Conservation (phyloP, 2,329 filamentous ascomycete species). For the Diaporthe destruens region DNA sequence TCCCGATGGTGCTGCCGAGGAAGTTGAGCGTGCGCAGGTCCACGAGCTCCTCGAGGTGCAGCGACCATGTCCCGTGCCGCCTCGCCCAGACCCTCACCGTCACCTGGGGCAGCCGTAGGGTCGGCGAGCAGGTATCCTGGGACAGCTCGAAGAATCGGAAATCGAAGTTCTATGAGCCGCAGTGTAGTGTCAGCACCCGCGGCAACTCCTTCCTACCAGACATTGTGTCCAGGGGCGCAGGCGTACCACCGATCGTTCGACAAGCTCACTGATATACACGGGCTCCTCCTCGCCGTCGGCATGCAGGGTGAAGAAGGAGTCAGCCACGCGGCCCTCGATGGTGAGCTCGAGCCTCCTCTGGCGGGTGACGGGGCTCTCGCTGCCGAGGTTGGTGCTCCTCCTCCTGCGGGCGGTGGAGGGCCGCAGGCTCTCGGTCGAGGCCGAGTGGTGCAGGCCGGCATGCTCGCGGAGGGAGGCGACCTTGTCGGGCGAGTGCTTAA, state of each 20-base stretch:
- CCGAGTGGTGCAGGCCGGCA: constrained; percentile 65
- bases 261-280: constrained; percentile 89
- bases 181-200: constrained; percentile 41
- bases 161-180: constrained; percentile 77
- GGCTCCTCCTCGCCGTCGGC: constrained; percentile 75
- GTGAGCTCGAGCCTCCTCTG: constrained; percentile 84
- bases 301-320: constrained; percentile 91
- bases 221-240: neutral
- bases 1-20: constrained; percentile 77
- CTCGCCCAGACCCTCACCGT: constrained; percentile 81
- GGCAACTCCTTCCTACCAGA: neutral
- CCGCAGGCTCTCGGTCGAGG: constrained; percentile 66
- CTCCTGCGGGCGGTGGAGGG: constrained; percentile 53
- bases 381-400: constrained; percentile 63
- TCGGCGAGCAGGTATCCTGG: constrained; percentile 66
- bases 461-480: constrained; percentile 63
- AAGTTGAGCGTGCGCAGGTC: constrained; percentile 82
- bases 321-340: constrained; percentile 79
- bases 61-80: constrained; percentile 65
- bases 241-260: constrained; percentile 77
- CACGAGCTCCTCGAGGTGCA: constrained; percentile 79
- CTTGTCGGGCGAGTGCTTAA: constrained; percentile 78
- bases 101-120: constrained; percentile 75
- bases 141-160: constrained; percentile 87
- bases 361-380: constrained; percentile 62